Percentiles rank a stretch among this genome's conserved stretches.
phyloP scores from a whole-genome alignment of 805 yeast genomes.

The Lachancea nothofagi region DNA sequence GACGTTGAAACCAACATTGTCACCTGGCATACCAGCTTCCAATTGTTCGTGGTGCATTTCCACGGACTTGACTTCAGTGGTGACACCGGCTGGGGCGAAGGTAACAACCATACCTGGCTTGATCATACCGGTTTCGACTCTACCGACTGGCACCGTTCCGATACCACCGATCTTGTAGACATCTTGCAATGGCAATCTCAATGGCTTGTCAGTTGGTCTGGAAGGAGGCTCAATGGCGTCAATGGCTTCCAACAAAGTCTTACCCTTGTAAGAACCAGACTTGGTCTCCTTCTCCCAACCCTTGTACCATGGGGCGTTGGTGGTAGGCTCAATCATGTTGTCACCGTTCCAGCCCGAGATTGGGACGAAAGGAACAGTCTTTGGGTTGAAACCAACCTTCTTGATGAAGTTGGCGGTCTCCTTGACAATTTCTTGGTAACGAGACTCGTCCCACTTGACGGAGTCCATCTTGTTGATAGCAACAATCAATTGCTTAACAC shows the following conservation, averaged over 20 bases:
- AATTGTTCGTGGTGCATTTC: slow-evolving; percentile 84
- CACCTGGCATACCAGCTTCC: slow-evolving; percentile 81
- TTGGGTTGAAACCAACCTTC: slow-evolving; percentile 81
- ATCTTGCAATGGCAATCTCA: slow-evolving; percentile 86
- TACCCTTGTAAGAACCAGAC: slow-evolving; percentile 65
- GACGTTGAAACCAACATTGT: slow-evolving; percentile 86
- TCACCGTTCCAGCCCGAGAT: slow-evolving; percentile 92
- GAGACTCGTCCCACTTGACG: slow-evolving; percentile 77
- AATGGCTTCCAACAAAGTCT: slow-evolving; percentile 79
- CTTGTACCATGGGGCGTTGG: slow-evolving; percentile 86
- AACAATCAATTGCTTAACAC: slow-evolving; percentile 81
- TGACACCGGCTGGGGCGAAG: slow-evolving; percentile 86
- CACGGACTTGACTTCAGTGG: slow-evolving; percentile 86
- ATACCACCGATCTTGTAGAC: slow-evolving; percentile 91
- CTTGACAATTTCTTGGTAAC: slow-evolving; percentile 73
- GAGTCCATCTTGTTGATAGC: slow-evolving; percentile 95
- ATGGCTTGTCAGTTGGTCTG: slow-evolving; percentile 82
- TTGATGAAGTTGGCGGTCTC: slow-evolving; percentile 75
- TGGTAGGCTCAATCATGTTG: slow-evolving; percentile 80
- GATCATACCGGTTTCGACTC: slow-evolving; percentile 89
- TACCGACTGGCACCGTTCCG: slow-evolving; percentile 90
- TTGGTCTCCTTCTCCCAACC: slow-evolving; percentile 79
- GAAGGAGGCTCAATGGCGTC: slow-evolving; percentile 75
- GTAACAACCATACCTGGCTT: slow-evolving; percentile 88
- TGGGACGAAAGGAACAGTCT: slow-evolving; percentile 83